phyloP scores from a whole-genome alignment of 2,329 filamentous ascomycete species.

The Claviceps citrina region DNA sequence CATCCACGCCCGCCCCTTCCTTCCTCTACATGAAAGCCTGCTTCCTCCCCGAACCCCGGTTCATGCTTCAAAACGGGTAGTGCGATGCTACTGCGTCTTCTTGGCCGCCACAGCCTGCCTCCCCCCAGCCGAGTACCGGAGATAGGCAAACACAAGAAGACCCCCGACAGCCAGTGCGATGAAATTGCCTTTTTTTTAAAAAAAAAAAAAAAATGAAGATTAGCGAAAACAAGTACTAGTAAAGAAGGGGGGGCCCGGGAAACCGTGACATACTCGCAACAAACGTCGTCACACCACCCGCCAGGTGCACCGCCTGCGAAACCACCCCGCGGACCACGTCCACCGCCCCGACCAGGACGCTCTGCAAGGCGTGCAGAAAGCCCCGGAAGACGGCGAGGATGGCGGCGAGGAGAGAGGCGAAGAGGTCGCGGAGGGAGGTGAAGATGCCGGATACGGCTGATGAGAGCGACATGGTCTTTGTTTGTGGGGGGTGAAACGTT shows the following conservation, averaged over 20 bases:
- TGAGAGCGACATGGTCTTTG: conserved; percentile 17
- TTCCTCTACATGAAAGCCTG: too few relatives aligned
- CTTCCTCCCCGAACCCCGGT: too few relatives aligned
- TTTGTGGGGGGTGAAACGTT: not conserved
- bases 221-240: too few relatives aligned
- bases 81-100: conserved; percentile 15
- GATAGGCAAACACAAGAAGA: conserved; percentile 18
- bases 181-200: conserved; percentile 18
- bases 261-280: conserved; percentile 18
- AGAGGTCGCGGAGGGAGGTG: conserved; percentile 27
- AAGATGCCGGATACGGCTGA: conserved; percentile 23
- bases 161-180: conserved; percentile 19
- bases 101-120: conserved; percentile 13
- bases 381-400: conserved; percentile 19
- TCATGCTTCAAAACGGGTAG: too few relatives aligned
- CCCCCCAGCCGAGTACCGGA: conserved; percentile 20
- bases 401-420: conserved; percentile 22
- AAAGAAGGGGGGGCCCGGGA: not conserved
- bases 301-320: conserved; percentile 21
- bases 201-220: not conserved
- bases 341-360: conserved; percentile 23
- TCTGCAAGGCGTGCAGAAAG: conserved; percentile 18
- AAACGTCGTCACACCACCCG: conserved; percentile 25
- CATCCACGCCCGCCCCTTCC: too few relatives aligned
- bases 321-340: conserved; percentile 21